Evolutionary conservation across 2,329 filamentous ascomycete genomes (phyloP).

Genomic region (Clonostachys chloroleuca): DNA sequence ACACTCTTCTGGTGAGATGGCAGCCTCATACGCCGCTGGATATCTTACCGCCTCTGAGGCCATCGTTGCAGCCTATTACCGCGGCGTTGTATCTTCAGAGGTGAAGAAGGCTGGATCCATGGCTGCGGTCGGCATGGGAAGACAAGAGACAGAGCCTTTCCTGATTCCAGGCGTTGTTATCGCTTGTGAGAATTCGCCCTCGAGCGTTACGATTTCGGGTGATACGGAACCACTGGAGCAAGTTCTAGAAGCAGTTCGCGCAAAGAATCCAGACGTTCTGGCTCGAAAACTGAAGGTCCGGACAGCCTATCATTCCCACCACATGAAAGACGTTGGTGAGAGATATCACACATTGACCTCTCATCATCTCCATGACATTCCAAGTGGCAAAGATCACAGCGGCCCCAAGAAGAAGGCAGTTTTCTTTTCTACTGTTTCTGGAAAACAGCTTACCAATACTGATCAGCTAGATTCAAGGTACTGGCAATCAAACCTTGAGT

Average conservation of each 20-base stretch:
- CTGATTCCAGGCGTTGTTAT: slow-evolving; percentile 15
- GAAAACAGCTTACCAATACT: neutral
- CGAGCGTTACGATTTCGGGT: slow-evolving; percentile 19
- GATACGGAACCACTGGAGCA: slow-evolving; percentile 16
- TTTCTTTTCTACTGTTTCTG: slow-evolving; percentile 9
- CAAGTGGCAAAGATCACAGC: no score
- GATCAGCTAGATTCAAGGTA: slow-evolving; percentile 4
- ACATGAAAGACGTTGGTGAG: slow-evolving; percentile 20
- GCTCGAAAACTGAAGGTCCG: slow-evolving; percentile 30
- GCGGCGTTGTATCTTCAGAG: slow-evolving; percentile 32
- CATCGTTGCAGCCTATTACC: slow-evolving; percentile 44
- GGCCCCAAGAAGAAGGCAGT: no score
- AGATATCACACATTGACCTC: neutral
- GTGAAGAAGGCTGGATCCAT: slow-evolving; percentile 21
- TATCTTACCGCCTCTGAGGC: slow-evolving; percentile 28
- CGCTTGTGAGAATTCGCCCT: slow-evolving; percentile 13
- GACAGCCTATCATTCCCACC: slow-evolving; percentile 39
- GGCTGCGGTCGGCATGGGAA: neutral
- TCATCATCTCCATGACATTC: no score
- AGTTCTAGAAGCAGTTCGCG: slow-evolving; percentile 9
- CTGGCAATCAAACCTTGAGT: slow-evolving; percentile 13
- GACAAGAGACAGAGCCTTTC: neutral
- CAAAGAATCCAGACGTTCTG: slow-evolving; percentile 19
- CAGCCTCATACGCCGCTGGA: slow-evolving; percentile 33
- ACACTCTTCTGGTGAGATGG: slow-evolving; percentile 42